phyloP scores from a whole-genome alignment of 768 basidiomycete genomes.

The Rhizopogon vulgaris region DNA sequence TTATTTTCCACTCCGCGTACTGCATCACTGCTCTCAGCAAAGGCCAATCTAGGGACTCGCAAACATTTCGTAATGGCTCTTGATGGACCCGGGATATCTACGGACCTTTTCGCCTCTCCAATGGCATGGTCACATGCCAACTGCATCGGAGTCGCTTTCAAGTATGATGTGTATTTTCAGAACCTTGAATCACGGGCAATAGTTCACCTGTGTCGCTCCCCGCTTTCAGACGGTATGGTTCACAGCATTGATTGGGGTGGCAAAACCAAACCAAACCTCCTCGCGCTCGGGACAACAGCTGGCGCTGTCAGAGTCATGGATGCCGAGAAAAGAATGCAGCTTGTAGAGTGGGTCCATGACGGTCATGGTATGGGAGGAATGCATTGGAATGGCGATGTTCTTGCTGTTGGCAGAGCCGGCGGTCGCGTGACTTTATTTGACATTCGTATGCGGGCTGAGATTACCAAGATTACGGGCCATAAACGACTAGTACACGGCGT shows the following conservation, averaged over 20 bases:
- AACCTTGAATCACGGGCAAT: constrained; percentile 51
- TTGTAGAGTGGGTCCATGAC: constrained; percentile 29
- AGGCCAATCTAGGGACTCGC: constrained; percentile 48
- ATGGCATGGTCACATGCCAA: constrained; percentile 58
- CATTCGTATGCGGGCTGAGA: constrained; percentile 23
- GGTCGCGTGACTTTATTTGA: constrained; percentile 35
- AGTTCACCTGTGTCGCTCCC: constrained; percentile 41
- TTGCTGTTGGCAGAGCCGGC: constrained; percentile 34
- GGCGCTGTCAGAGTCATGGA: constrained; percentile 56
- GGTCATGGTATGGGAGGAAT: constrained; percentile 33
- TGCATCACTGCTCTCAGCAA: constrained; percentile 41
- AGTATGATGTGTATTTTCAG: constrained; percentile 54
- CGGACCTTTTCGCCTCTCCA: constrained; percentile 48
- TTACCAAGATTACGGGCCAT: constrained; percentile 24
- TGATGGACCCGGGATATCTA: constrained; percentile 59
- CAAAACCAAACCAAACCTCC: constrained; percentile 30
- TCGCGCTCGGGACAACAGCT: constrained; percentile 47
- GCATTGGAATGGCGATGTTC: constrained; percentile 31
- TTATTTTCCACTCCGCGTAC: constrained; percentile 35
- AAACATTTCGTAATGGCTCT: constrained; percentile 52
- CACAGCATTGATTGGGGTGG: constrained; percentile 49
- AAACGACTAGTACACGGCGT: constrained; percentile 33
- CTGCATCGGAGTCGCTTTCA: constrained; percentile 58
- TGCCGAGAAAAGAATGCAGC: constrained; percentile 24
- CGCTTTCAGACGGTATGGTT: constrained; percentile 29